Percentiles rank a stretch among this genome's conserved stretches.
Conservation (phyloP, 2,329 filamentous ascomycete genomes). For the Annulohypoxylon truncatum region DNA sequence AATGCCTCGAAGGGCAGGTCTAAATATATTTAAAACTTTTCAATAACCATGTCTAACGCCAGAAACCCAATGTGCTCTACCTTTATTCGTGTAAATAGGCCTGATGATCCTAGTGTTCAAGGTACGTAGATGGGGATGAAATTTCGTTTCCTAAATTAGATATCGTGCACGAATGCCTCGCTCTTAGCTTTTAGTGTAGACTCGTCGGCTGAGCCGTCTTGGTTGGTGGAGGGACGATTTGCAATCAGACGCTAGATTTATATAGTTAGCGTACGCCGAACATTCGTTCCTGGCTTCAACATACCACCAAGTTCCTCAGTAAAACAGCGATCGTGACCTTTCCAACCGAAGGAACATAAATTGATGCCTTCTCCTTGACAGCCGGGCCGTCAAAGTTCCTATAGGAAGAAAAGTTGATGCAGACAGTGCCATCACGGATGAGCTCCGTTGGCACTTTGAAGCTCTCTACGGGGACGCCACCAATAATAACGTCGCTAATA, state of each 20-base stretch:
- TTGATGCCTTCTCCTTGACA: constrained; percentile 94
- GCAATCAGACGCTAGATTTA: constrained; percentile 61
- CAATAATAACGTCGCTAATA: constrained; percentile 93
- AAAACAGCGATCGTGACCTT: constrained; percentile 97
- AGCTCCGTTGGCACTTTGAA: constrained; percentile 91
- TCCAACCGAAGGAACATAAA: constrained; percentile 96
- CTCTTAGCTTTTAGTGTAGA: constrained; percentile 48
- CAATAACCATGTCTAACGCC: constrained; percentile 9
- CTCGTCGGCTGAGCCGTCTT: constrained; percentile 51
- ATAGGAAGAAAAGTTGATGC: constrained; percentile 97
- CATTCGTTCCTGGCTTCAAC: constrained; percentile 45
- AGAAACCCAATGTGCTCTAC: constrained; percentile 4
- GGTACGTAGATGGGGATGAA: constrained; percentile 24
- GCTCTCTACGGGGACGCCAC: constrained; percentile 85
- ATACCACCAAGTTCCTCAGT: constrained; percentile 86
- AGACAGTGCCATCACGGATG: constrained; percentile 91
- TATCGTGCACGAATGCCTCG: constrained; percentile 48
- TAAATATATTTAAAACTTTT: background rate
- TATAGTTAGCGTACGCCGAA: constrained; percentile 47
- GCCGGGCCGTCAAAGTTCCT: constrained; percentile 89
- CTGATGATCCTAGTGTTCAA: constrained; percentile 2
- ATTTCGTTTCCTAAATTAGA: constrained; percentile 28
- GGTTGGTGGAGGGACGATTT: constrained; percentile 57
- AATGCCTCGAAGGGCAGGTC: background rate
- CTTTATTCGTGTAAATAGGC: background rate